Evolutionary conservation across 257 asterid species (phyloP), one percentile per base, ranked within the genome.

Genomic region (Solanum chilense): DNA sequence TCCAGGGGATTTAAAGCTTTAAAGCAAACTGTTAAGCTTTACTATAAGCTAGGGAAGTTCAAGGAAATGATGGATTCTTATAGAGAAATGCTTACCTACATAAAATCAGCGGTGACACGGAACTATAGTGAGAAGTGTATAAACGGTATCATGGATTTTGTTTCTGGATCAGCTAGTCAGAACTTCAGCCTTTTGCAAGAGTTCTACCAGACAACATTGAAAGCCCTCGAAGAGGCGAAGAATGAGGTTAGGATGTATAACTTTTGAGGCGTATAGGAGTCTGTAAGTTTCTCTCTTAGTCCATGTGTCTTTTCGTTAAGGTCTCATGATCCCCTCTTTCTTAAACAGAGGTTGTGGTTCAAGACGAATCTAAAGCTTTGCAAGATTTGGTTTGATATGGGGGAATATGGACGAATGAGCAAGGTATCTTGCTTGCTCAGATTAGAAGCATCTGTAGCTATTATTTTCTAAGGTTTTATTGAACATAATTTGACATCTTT

Each of bases 11-110:
- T 97, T 78, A 97, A 97, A 92, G 99, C 99, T 87, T 91, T 97
- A 86, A 97, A 97, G 89, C 99, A 97, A 91, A 95, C 99, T 85
- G 99, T 97, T 81, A 96, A 96, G 92, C 94, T 97, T 58, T 95
- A 95, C 92, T 95, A 95, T 90, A 95, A 95, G 93, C 93, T 97
- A 78, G 98, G 97, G 89, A 95, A 88, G 93, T 93, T 94, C 92
- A 93, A 92, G 88, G 99, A 97, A 87, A 97, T 97, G 99, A 97
- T 97, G 99, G 95, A 95, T 85, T 95, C 99, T 68, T 97, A 97
- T 86, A 93, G 97, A 89, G 98, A 96, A 88, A 94, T 97, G 99
- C 90, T 97, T 81, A 95, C 98, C 29, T 97, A 97, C 88, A 96
- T 96, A 70, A 95, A 95, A 86, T 94, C 99, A 58, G 99, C 99